These are phyloP conservation scores for Candida easanensis DNA, from an alignment of 805 yeast species.

Conservation along the genomic window DNA sequence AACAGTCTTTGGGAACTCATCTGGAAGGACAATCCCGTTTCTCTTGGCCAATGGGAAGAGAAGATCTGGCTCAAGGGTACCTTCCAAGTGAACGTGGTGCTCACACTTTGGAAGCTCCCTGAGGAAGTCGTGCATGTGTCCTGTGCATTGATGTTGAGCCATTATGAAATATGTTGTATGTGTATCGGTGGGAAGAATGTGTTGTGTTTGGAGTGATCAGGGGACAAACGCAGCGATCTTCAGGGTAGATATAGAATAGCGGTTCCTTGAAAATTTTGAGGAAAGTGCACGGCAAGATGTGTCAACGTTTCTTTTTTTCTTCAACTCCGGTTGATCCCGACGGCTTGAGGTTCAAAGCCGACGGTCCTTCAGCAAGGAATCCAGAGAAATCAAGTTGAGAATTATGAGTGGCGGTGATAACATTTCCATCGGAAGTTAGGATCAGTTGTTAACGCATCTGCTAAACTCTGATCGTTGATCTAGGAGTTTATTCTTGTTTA, in stretches of 20 bases:
- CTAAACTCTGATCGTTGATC: no score
- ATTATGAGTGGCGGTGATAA: no score
- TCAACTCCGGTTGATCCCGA: background rate
- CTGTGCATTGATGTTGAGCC: constrained; percentile 31
- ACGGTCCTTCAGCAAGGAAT: background rate
- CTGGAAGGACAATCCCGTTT: constrained; percentile 60
- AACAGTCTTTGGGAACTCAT: constrained; percentile 54
- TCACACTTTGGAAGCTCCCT: constrained; percentile 81
- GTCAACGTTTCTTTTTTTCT: constrained; percentile 6
- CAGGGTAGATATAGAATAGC: background rate
- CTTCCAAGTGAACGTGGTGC: constrained; percentile 83
- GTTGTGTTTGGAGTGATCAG: background rate
- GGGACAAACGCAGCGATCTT: background rate
- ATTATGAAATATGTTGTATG: constrained; percentile 3
- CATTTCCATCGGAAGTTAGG: no score
- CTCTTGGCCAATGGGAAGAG: constrained; percentile 67
- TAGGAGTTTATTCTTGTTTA: no score
- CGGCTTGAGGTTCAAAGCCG: background rate
- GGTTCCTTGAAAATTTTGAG: background rate
- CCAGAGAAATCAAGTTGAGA: no score
- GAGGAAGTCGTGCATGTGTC: constrained; percentile 48
- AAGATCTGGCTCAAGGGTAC: constrained; percentile 75
- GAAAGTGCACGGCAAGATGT: background rate
- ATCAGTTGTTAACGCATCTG: no score
- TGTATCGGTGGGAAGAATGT: no score